Percentiles rank a stretch among this genome's conserved stretches.
Conservation (phyloP, 1,139 yeast species). For the Komagataea norvegica region DNA sequence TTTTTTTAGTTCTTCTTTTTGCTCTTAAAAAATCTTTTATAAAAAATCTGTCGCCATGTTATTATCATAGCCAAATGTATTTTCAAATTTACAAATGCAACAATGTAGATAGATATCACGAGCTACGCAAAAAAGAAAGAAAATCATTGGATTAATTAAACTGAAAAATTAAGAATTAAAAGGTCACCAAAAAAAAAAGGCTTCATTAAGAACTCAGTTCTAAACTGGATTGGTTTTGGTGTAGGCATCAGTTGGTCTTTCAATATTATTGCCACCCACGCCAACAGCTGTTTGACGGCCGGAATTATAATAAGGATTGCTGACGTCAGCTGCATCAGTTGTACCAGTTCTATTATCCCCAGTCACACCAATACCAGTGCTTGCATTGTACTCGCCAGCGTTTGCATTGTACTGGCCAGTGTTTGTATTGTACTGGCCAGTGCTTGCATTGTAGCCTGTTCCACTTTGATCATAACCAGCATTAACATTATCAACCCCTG, state of each 20-base stretch:
- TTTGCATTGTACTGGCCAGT: too few species aligned
- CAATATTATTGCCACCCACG: neutral
- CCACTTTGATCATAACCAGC: constrained; percentile 8
- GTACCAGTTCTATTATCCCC: neutral
- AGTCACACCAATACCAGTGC: neutral
- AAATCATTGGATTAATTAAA: too few species aligned
- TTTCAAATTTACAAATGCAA: too few species aligned
- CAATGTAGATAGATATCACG: too few species aligned
- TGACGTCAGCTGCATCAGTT: neutral
- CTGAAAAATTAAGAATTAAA: neutral
- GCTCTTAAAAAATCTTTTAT: too few species aligned
- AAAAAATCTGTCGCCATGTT: too few species aligned
- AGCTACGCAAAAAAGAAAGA: too few species aligned
- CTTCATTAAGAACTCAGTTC: too few species aligned
- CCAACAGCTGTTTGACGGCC: neutral
- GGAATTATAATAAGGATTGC: neutral
- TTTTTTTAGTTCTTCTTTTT: too few species aligned
- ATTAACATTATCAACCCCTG: neutral
- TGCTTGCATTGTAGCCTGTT: neutral
- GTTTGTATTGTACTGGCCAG: too few species aligned
- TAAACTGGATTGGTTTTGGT: neutral
- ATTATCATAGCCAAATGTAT: too few species aligned
- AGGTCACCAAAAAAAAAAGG: neutral
- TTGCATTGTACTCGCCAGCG: neutral
- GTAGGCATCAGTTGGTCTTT: constrained; percentile 7